Conservation (phyloP, 371 early-diverging fungal genomes). For the Mucor plumbeus region DNA sequence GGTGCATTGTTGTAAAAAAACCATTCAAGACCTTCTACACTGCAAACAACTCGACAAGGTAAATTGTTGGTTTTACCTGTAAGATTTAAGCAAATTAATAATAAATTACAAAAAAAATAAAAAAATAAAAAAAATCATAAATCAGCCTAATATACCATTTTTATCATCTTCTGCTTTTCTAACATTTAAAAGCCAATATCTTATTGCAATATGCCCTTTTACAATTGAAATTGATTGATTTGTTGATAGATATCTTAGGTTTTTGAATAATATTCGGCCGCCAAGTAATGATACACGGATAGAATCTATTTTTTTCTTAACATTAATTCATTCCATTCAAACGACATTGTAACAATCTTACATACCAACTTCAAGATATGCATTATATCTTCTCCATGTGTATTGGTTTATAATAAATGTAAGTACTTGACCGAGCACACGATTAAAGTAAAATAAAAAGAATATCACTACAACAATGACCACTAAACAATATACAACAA, state of each 20-base stretch:
- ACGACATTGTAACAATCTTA: too few relatives aligned
- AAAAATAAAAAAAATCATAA: too few relatives aligned
- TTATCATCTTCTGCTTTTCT: slow-evolving; percentile 50
- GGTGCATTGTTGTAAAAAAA: slow-evolving; percentile 84
- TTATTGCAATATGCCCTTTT: slow-evolving; percentile 79
- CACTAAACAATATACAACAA: slow-evolving; percentile 72
- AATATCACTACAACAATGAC: slow-evolving; percentile 76
- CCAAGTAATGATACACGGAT: slow-evolving; percentile 77
- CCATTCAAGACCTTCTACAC: slow-evolving; percentile 84
- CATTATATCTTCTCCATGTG: slow-evolving; percentile 74
- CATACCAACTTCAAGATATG: slow-evolving; percentile 78
- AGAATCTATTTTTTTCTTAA: slow-evolving; percentile 59
- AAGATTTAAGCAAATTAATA: background rate
- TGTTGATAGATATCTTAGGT: slow-evolving; percentile 73
- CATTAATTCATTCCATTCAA: too few relatives aligned
- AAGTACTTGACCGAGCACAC: slow-evolving; percentile 67
- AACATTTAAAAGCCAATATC: slow-evolving; percentile 78
- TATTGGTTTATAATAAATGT: slow-evolving; percentile 71
- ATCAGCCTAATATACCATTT: slow-evolving; percentile 1
- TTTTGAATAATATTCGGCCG: slow-evolving; percentile 83
- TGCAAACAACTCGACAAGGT: slow-evolving; percentile 71
- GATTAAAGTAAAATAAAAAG: slow-evolving; percentile 80
- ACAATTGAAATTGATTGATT: slow-evolving; percentile 78
- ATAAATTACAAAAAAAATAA: too few relatives aligned
- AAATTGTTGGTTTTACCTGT: slow-evolving; percentile 33